Conservation (phyloP, 2,329 filamentous ascomycete species). For the Chaetomiaceae sp. region DNA sequence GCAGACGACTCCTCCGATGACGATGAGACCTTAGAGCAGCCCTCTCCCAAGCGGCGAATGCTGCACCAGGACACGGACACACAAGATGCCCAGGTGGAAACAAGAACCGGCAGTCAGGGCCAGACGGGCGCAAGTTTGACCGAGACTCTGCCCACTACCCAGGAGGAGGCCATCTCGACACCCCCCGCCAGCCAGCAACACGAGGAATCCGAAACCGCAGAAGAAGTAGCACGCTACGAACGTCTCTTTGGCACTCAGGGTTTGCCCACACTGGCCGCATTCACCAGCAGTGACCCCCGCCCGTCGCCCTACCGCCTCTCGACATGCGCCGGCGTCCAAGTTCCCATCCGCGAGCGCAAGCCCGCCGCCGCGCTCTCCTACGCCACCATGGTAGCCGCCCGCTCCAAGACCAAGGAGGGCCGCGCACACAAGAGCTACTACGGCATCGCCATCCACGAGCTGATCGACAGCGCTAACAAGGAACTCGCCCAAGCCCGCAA, state of each 20-base stretch:
- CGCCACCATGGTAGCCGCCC: slow-evolving; percentile 61
- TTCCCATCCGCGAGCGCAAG: slow-evolving; percentile 53
- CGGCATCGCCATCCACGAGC: slow-evolving; percentile 81
- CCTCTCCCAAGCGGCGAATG: slow-evolving; percentile 42
- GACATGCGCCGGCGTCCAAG: slow-evolving; percentile 54
- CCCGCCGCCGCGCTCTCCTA: slow-evolving; percentile 48
- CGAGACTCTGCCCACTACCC: not conserved
- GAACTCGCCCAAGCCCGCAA: slow-evolving; percentile 44
- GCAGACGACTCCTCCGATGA: slow-evolving; percentile 41
- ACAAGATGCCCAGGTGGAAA: slow-evolving; percentile 14
- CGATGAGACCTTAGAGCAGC: slow-evolving; percentile 27
- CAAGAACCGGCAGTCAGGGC: not conserved
- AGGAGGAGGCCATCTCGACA: slow-evolving; percentile 14
- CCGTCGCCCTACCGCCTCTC: slow-evolving; percentile 37
- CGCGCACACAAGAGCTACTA: slow-evolving; percentile 76
- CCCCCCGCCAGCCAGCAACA: slow-evolving; percentile 23
- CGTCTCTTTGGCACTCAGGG: slow-evolving; percentile 23
- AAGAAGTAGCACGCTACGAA: slow-evolving; percentile 24
- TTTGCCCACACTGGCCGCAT: slow-evolving; percentile 3
- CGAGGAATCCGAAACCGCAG: slow-evolving; percentile 14
- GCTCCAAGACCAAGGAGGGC: slow-evolving; percentile 62
- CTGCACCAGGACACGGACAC: slow-evolving; percentile 29
- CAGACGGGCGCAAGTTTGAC: too few relatives aligned
- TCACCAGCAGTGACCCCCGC: slow-evolving; percentile 6
- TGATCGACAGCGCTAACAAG: slow-evolving; percentile 67